A percentile compares a stretch with the other conserved stretches of the same genome.
phyloP scores from a whole-genome alignment of 352 stramenopile genomes.

The Phytophthora citrophthora region DNA sequence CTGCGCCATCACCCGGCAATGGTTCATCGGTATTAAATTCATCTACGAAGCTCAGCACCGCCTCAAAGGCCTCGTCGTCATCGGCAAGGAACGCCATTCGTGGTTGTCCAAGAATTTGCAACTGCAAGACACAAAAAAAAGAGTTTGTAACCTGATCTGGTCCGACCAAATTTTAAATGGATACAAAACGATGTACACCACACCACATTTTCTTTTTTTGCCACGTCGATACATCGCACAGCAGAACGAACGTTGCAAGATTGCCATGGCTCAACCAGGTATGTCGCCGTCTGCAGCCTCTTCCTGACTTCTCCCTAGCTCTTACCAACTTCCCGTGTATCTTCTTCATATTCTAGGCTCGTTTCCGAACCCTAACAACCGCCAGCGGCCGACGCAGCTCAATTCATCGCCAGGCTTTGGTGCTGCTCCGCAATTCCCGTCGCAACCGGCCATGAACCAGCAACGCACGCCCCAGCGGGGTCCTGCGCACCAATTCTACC shows the following conservation, averaged over 20 bases:
- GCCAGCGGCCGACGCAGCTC: constrained; percentile 45
- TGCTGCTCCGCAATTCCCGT: constrained; percentile 40
- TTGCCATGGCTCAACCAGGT: constrained; percentile 44
- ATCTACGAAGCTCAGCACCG: constrained; percentile 41
- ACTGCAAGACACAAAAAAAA: background rate
- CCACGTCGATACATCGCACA: constrained; percentile 11
- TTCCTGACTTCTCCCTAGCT: background rate
- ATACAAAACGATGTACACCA: constrained; percentile 5
- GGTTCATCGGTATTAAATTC: constrained; percentile 7
- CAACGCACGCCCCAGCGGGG: constrained; percentile 52
- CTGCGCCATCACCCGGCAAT: background rate
- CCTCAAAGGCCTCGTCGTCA: constrained; percentile 32
- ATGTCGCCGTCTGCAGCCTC: background rate
- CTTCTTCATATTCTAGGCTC: constrained; percentile 40
- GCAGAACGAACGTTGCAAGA: constrained; percentile 11
- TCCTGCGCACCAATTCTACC: constrained; percentile 57
- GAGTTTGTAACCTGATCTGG: constrained; percentile 5
- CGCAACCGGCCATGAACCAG: constrained; percentile 41
- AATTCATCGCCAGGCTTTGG: constrained; percentile 23
- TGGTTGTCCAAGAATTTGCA: background rate
- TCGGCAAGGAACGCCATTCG: constrained; percentile 29
- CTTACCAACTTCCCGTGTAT: constrained; percentile 1
- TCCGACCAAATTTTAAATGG: constrained; percentile 4
- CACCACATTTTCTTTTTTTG: constrained; percentile 16
- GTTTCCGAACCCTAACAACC: constrained; percentile 66